Base-by-base conservation (phyloP, 163 green algal genomes). In the Chlamydomonas reinhardtii region DNA sequence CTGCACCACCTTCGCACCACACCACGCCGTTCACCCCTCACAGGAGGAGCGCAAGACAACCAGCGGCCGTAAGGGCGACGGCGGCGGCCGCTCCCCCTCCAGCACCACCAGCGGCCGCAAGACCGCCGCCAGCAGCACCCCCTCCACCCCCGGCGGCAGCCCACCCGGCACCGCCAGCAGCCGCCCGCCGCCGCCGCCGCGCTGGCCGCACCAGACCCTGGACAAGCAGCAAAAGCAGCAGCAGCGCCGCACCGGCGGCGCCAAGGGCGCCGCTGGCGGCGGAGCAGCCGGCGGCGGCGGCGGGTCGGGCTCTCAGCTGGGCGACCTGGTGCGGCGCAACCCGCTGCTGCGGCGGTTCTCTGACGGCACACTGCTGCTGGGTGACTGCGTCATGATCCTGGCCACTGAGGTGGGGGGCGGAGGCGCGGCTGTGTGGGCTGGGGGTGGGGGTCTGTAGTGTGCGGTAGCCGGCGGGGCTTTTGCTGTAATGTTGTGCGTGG, bases 381-480 rank as follows among this genome's bases (percentile, higher is more conserved):
- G 82, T 0, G 90, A 93, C 78, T 84, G 75, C 16, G 90, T 93
- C 16, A 93, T 93, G 90, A 74, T 93, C 19, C 15, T 89, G 54
- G 88, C 90, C 5, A 93, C 90, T 32, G 73, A 93, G 85, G 66
- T 90, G 48, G 69, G n/a, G 39, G 39, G 39, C 39, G 8, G 39
- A 14, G 39, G 39, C 39, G 39, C n/a, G n/a, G n/a, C n/a, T n/a
- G 39, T 48, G 39, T 48, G 39, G 39, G 39, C 39, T 14, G 39
- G 5, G 39, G 39, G 39, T 8, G 8, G 39, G 5, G 39, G 39
- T n/a, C 39, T 5, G 39, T 48, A 48, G 39, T 48, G 39, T 5
- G 39, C 39, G 8, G 39, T 48, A 8, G 39, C n/a, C n/a, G n/a
- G n/a, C n/a, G n/a, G n/a, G n/a, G n/a, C n/a, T n/a, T n/a, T n/a